phyloP scores from a whole-genome alignment of 208 protist species.

The Trichomonas gallinae region DNA sequence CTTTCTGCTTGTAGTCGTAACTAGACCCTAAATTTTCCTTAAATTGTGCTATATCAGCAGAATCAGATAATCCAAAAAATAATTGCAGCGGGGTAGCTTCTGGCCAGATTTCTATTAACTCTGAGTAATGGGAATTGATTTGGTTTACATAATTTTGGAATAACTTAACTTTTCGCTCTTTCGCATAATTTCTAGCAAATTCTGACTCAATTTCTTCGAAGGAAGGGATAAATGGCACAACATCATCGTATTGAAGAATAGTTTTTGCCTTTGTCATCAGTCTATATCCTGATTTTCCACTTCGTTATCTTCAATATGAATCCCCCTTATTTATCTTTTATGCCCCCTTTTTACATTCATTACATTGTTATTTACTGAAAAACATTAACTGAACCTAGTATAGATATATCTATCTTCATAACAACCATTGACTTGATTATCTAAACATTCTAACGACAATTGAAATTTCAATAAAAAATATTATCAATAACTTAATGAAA shows the following conservation, averaged over 20 bases:
- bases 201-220: background rate
- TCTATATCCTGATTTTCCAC: too few species aligned
- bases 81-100: background rate
- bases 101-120: background rate
- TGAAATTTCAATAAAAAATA: too few species aligned
- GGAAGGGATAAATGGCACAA: background rate
- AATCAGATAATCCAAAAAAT: background rate
- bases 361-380: too few species aligned
- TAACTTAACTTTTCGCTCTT: background rate
- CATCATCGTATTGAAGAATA: background rate
- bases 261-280: background rate
- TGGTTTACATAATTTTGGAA: background rate
- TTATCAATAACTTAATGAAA: too few species aligned
- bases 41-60: background rate
- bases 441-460: too few species aligned
- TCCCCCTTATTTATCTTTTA: too few species aligned
- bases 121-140: background rate
- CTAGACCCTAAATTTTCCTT: background rate
- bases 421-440: too few species aligned
- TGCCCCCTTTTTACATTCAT: too few species aligned
- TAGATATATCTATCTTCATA: too few species aligned
- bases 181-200: background rate
- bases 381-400: too few species aligned
- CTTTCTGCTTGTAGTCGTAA: background rate
- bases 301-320: too few species aligned